Percentiles rank a stretch among this genome's conserved stretches.
Conservation (phyloP, 2,329 filamentous ascomycete species). For the Phaeosphaeriaceae sp. region DNA sequence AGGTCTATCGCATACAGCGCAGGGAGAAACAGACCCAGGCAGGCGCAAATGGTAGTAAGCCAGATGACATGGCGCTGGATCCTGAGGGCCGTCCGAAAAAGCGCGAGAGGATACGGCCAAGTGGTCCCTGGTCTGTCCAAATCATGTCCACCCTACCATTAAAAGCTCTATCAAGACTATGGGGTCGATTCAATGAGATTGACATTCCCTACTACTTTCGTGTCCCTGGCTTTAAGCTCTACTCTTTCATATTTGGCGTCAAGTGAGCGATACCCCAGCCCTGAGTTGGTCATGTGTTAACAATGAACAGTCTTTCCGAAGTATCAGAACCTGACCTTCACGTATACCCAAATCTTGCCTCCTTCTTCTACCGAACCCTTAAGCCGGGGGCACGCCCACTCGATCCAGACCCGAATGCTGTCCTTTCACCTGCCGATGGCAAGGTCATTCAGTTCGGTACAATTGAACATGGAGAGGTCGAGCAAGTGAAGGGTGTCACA, state of each 20-base stretch:
- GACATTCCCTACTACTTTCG: conserved; percentile 87
- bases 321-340: conserved; percentile 87
- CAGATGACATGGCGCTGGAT: conserved; percentile 51
- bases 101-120: conserved; percentile 72
- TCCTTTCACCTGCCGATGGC: conserved; percentile 90
- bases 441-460: conserved; percentile 89
- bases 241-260: conserved; percentile 90
- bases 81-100: conserved; percentile 55
- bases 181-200: conserved; percentile 91
- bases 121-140: conserved; percentile 90
- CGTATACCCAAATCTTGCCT: conserved; percentile 87
- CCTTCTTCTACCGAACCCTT: conserved; percentile 95
- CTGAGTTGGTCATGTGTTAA: conserved; percentile 43
- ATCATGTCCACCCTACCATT: conserved; percentile 92
- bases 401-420: conserved; percentile 77
- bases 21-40: conserved; percentile 54
- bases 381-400: conserved; percentile 88
- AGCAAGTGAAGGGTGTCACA: conserved; percentile 98
- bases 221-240: conserved; percentile 88
- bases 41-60: conserved; percentile 48
- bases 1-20: conserved; percentile 77
- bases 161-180: conserved; percentile 86
- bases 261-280: conserved; percentile 53
- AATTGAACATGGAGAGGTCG: conserved; percentile 92
- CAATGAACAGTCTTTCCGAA: conserved; percentile 70